phyloP scores from a whole-genome alignment of 2,329 filamentous ascomycete genomes.

The Aspergillus neoniger region DNA sequence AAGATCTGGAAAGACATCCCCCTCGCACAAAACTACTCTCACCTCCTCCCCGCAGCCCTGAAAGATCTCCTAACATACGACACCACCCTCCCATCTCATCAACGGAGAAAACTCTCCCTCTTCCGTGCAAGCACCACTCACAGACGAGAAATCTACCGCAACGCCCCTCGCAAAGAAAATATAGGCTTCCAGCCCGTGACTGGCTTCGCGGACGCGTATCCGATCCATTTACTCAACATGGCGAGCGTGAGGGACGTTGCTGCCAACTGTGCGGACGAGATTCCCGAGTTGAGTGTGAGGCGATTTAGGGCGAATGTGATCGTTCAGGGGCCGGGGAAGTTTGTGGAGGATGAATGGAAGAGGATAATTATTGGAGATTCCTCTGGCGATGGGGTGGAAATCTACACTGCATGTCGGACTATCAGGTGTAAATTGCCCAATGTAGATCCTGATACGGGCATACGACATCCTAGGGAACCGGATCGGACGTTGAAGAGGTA shows the following conservation, averaged over 20 bases:
- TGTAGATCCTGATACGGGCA: conserved; percentile 58
- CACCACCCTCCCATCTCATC: not conserved
- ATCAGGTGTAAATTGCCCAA: conserved; percentile 61
- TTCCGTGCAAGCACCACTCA: conserved; percentile 54
- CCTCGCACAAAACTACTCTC: conserved; percentile 40
- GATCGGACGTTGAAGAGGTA: conserved; percentile 52
- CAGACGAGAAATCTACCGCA: conserved; percentile 55
- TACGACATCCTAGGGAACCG: conserved; percentile 51
- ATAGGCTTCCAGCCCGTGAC: conserved; percentile 57
- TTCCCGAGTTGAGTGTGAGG: conserved; percentile 51
- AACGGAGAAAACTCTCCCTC: conserved; percentile 43
- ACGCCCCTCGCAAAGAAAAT: conserved; percentile 53
- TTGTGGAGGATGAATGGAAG: conserved; percentile 61
- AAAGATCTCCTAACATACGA: conserved; percentile 46
- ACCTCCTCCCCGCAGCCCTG: conserved; percentile 51
- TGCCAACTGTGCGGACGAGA: conserved; percentile 39
- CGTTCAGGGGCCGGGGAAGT: conserved; percentile 54
- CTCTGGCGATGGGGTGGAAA: conserved; percentile 26
- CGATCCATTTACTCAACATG: conserved; percentile 58
- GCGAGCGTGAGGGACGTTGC: conserved; percentile 57
- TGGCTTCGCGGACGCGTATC: conserved; percentile 62
- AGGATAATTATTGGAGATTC: conserved; percentile 36
- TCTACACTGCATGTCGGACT: conserved; percentile 58
- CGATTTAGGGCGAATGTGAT: conserved; percentile 63
- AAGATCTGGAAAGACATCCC: conserved; percentile 60